Conservation (phyloP, 1,284 basidiomycete genomes). For the Cutaneotrichosporon sp. region DNA sequence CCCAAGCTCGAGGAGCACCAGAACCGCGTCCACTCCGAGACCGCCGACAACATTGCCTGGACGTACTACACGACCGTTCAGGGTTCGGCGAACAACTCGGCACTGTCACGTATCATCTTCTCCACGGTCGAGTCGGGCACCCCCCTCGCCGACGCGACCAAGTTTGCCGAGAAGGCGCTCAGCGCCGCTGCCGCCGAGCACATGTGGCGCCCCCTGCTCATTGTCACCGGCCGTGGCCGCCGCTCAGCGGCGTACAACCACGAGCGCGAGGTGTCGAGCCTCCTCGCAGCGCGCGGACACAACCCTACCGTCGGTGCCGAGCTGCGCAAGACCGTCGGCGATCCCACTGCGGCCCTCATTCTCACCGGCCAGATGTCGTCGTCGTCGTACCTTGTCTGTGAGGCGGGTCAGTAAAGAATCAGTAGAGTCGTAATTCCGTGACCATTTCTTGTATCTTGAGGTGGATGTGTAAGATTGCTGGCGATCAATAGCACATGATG, state of each 20-base stretch:
- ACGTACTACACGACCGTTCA: slow-evolving; percentile 34
- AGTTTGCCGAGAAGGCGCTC: slow-evolving; percentile 54
- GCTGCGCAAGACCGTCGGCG: slow-evolving; percentile 73
- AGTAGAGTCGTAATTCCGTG: too few species aligned
- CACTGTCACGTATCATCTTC: slow-evolving; percentile 35
- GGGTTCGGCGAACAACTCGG: slow-evolving; percentile 13
- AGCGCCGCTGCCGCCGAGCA: slow-evolving; percentile 52
- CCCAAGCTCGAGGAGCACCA: slow-evolving; percentile 26
- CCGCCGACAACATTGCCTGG: slow-evolving; percentile 50
- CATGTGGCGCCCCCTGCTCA: slow-evolving; percentile 54
- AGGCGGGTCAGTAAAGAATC: slow-evolving; percentile 56
- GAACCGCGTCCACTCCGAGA: slow-evolving; percentile 42
- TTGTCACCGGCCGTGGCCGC: slow-evolving; percentile 66
- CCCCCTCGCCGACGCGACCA: slow-evolving; percentile 52
- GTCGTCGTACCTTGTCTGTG: slow-evolving; percentile 64
- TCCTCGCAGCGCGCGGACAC: slow-evolving; percentile 59
- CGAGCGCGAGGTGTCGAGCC: slow-evolving; percentile 57
- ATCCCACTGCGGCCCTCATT: slow-evolving; percentile 69
- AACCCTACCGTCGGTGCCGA: slow-evolving; percentile 55
- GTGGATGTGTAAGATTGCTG: too few species aligned
- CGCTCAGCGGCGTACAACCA: slow-evolving; percentile 60
- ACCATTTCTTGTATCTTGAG: too few species aligned
- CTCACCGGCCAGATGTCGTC: slow-evolving; percentile 54
- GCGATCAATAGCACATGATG: too few species aligned
- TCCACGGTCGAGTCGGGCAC: slow-evolving; percentile 27